These are phyloP conservation scores for Lindgomyces ingoldianus DNA, from an alignment of 495 filamentous ascomycete species.

Conservation along the genomic window DNA sequence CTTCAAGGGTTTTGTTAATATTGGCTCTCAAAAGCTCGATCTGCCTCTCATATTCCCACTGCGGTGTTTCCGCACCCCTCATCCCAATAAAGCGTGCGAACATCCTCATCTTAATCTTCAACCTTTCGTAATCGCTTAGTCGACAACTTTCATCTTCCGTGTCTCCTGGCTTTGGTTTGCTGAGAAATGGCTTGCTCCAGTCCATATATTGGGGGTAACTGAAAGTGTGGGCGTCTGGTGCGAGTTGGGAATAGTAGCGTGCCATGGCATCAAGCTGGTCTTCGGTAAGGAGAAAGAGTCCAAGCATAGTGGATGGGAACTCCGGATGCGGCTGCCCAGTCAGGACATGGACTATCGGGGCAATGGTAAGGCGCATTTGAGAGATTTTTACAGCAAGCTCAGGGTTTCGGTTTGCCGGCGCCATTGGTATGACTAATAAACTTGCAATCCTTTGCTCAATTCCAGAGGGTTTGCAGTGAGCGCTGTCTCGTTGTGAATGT, in stretches of 20 bases:
- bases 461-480: background rate
- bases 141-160: background rate
- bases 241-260: conserved; percentile 72
- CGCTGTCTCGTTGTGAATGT: background rate
- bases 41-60: conserved; percentile 41
- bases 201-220: conserved; percentile 65
- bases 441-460: background rate
- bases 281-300: conserved; percentile 74
- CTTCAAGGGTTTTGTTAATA: conserved; percentile 19
- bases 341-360: conserved; percentile 60
- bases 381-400: conserved; percentile 38
- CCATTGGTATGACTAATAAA: background rate
- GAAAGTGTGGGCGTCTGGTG: conserved; percentile 53
- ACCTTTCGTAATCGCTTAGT: conserved; percentile 33
- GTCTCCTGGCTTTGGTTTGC: background rate
- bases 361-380: conserved; percentile 50
- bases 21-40: conserved; percentile 31
- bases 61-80: conserved; percentile 46
- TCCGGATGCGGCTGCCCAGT: conserved; percentile 61
- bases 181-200: conserved; percentile 39
- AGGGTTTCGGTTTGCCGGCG: background rate
- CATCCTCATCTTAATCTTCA: conserved; percentile 46
- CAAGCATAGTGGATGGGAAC: conserved; percentile 67
- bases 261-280: conserved; percentile 70
- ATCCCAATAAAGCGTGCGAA: conserved; percentile 49